Base-by-base conservation (phyloP, 2,329 filamentous ascomycete genomes). In the Arthrinium puccinioides region DNA sequence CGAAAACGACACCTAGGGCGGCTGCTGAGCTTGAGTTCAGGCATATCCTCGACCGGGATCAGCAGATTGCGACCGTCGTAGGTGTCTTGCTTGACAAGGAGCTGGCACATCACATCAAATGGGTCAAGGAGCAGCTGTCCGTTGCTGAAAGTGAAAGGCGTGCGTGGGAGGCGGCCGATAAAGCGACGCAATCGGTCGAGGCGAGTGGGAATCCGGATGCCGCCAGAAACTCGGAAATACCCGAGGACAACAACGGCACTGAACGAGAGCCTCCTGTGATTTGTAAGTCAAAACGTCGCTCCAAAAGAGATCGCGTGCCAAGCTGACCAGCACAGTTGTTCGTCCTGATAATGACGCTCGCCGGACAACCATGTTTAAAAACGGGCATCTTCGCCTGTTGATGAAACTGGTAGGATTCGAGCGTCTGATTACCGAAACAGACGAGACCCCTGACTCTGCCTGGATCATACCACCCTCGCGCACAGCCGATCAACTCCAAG, bases 1-100 rank as follows among this genome's bases (percentile, higher is more conserved):
- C 74, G 15, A 67, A 72, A 14, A 53, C 60, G n/a, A 72, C 78
- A 29, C 74, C 80, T 9, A 77, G 76, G 46, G 76, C 87, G 4
- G 87, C 82, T 0, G 84, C 85, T 9, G 86, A 94, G 54, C 69
- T 98, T 15, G 85, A 92, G 50, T 84, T 98, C 48, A 86, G 84
- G 50, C 72, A 80, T 29, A 76, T 74, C 2, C 74, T 84, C 44
- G 80, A 83, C 28, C 69, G 66, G 15, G 77, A 84, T 32, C 73
- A 81, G 41, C 83, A 90, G 56, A 74, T 97, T 44, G 84, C 76
- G 13, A 83, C 96, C 37, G 84, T 82, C 5, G 83, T 95, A 5
- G 78, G 84, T 33, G 79, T 83, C 3, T 61, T 98, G 42, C 67
- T 95, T 14, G 86, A 94, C 56, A 84, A 87, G 56, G 82, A 82